Percentiles rank a stretch among this genome's conserved stretches.
Evolutionary conservation across 352 stramenopile genomes (phyloP).

Genomic region (Plasmopara muralis): DNA sequence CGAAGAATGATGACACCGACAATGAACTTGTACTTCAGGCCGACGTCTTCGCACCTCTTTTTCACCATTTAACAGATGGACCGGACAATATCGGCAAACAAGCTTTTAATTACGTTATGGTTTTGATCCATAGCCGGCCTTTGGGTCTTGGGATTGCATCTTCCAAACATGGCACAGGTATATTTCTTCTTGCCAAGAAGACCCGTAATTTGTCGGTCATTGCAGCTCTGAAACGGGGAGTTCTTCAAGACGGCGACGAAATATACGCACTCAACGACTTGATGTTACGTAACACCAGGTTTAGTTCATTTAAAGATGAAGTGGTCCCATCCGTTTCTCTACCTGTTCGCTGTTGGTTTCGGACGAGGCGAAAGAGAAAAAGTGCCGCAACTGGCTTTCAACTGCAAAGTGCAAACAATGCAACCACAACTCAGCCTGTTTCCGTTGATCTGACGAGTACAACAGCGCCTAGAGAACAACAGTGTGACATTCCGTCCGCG

Average conservation of each 20-base stretch:
- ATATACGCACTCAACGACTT: constrained; percentile 58
- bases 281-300: constrained; percentile 24
- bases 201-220: constrained; percentile 34
- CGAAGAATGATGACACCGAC: constrained; percentile 4
- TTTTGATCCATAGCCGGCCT: constrained; percentile 43
- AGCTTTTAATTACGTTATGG: constrained; percentile 55
- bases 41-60: constrained; percentile 29
- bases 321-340: constrained; percentile 31
- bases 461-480: constrained; percentile 1
- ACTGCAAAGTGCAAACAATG: not conserved
- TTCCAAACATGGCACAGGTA: constrained; percentile 5
- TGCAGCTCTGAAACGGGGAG: constrained; percentile 38
- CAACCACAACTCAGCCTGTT: not conserved
- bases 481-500: not conserved
- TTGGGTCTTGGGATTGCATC: constrained; percentile 47
- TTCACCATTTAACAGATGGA: constrained; percentile 20
- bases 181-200: constrained; percentile 24
- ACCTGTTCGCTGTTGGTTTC: constrained; percentile 54
- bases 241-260: constrained; percentile 59
- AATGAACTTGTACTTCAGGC: constrained; percentile 19
- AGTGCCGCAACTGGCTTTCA: not conserved
- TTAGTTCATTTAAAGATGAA: constrained; percentile 25
- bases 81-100: constrained; percentile 15
- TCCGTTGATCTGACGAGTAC: not conserved
- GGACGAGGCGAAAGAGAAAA: constrained; percentile 30